Evolutionary conservation across 345 rosid species (phyloP).

Genomic region (Boechera stricta): DNA sequence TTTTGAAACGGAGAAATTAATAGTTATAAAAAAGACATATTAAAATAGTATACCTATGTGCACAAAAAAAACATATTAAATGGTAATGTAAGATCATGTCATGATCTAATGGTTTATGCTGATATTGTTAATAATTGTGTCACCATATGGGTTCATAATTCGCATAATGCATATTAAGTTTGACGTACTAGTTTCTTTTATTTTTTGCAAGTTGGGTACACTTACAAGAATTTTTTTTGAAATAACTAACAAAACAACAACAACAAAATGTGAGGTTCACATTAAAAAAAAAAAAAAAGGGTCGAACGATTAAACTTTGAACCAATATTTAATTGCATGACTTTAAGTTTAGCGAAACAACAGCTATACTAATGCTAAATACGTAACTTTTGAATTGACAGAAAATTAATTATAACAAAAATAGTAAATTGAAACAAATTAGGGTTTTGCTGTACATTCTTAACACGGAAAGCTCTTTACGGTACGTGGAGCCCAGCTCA

Average conservation of each 20-base stretch:
- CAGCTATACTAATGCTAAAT: background rate
- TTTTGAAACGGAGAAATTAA: no score
- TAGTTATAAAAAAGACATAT: no score
- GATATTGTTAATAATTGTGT: background rate
- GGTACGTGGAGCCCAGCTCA: slow-evolving; percentile 56
- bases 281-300: background rate
- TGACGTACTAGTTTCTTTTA: background rate
- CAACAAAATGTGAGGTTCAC: background rate
- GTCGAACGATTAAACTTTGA: background rate
- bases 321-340: background rate
- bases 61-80: no score
- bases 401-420: slow-evolving; percentile 7
- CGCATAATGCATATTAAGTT: background rate
- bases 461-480: slow-evolving; percentile 10
- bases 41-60: no score
- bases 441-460: slow-evolving; percentile 32
- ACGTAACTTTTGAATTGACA: background rate
- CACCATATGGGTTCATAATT: background rate
- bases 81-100: background rate
- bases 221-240: background rate
- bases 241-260: background rate
- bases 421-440: background rate
- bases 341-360: background rate
- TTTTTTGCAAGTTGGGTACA: background rate
- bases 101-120: background rate